Conservation (phyloP, 192 early-diverging fungal genomes). For the Mortierella alpina region DNA sequence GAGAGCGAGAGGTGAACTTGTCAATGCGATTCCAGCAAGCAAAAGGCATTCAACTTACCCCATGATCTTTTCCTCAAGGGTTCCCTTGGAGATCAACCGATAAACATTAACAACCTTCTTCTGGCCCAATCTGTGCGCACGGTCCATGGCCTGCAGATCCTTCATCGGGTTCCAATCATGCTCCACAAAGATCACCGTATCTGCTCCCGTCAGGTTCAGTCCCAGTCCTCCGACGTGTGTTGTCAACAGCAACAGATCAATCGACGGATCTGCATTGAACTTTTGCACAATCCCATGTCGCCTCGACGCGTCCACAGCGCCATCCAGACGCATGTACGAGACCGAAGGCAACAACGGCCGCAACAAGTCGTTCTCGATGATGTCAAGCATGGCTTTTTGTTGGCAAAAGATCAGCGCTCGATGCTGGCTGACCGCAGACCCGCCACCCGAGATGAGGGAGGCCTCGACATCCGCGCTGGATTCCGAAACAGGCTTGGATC, state of each 20-base stretch:
- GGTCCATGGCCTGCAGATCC: slow-evolving; percentile 99
- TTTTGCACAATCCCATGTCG: slow-evolving; percentile 92
- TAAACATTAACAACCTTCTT: slow-evolving; percentile 98
- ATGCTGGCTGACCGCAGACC: slow-evolving; percentile 78
- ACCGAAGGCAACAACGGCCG: slow-evolving; percentile 85
- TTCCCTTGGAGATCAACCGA: slow-evolving; percentile 95
- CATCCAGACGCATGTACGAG: slow-evolving; percentile 95
- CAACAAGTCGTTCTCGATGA: slow-evolving; percentile 94
- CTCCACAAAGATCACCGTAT: slow-evolving; percentile 99
- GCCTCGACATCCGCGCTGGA: slow-evolving; percentile 55
- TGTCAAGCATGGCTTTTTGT: slow-evolving; percentile 94
- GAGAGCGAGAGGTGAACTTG: neutral
- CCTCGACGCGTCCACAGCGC: slow-evolving; percentile 80
- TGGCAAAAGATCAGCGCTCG: slow-evolving; percentile 98
- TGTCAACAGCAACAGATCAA: slow-evolving; percentile 94
- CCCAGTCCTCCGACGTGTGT: slow-evolving; percentile 98
- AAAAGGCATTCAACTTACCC: slow-evolving; percentile 64
- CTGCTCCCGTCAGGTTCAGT: slow-evolving; percentile 98
- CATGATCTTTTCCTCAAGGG: slow-evolving; percentile 99
- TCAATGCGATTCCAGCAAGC: slow-evolving; percentile 9
- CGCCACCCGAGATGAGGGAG: slow-evolving; percentile 54
- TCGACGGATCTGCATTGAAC: slow-evolving; percentile 97
- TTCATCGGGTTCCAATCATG: slow-evolving; percentile 99
- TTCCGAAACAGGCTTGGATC: slow-evolving; percentile 67
- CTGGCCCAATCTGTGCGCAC: slow-evolving; percentile 98